phyloP scores from a whole-genome alignment of 768 basidiomycete genomes.

The Pluteus cervinus region DNA sequence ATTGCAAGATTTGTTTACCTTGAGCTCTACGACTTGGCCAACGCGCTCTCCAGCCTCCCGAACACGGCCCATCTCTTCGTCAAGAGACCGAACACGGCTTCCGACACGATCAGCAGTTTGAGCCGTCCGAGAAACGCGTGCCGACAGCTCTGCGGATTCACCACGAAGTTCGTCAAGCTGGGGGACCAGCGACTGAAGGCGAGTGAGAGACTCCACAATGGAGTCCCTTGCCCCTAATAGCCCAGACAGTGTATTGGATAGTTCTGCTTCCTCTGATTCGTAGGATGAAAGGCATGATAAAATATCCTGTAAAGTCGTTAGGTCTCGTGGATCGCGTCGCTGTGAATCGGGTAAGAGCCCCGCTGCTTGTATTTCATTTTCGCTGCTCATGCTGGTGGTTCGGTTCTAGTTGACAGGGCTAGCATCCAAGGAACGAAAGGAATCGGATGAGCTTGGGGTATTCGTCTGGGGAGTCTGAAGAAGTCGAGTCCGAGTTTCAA shows the following conservation, averaged over 20 bases:
- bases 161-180: conserved; percentile 54
- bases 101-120: conserved; percentile 84
- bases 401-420: too few relatives aligned
- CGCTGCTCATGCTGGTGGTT: too few relatives aligned
- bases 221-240: conserved; percentile 67
- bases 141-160: conserved; percentile 49
- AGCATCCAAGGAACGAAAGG: too few relatives aligned
- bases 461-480: too few relatives aligned
- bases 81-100: conserved; percentile 82
- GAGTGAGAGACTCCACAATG: conserved; percentile 53
- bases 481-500: too few relatives aligned
- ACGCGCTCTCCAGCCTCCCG: conserved; percentile 89
- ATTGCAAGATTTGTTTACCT: conserved; percentile 41
- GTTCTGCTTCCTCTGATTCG: conserved; percentile 71
- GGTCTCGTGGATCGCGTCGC: conserved; percentile 37
- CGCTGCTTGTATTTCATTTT: too few relatives aligned
- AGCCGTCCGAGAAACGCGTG: conserved; percentile 65
- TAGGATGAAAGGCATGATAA: conserved; percentile 68
- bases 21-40: conserved; percentile 90
- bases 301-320: conserved; percentile 65
- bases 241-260: conserved; percentile 67
- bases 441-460: too few relatives aligned
- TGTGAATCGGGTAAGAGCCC: too few relatives aligned
- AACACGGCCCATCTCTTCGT: conserved; percentile 90
- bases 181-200: conserved; percentile 55